phyloP scores from a whole-genome alignment of 2,329 filamentous ascomycete species.

The Lachnellula cervina region DNA sequence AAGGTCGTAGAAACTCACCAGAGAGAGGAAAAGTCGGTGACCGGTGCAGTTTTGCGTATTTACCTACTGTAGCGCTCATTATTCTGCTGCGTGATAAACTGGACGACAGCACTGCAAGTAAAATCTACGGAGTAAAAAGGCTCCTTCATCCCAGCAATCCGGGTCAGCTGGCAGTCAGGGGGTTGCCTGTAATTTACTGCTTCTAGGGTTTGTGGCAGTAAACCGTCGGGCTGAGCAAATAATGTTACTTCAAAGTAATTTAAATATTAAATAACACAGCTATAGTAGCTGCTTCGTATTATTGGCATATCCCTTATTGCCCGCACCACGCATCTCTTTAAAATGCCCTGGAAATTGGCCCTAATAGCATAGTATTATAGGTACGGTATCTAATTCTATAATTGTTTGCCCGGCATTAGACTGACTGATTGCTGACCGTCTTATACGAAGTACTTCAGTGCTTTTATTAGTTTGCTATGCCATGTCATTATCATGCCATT shows the following conservation, averaged over 20 bases:
- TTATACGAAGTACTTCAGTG: too few species aligned
- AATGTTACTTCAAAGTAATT: not conserved
- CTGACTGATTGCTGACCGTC: not conserved
- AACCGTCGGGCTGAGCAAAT: not conserved
- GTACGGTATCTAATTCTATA: not conserved
- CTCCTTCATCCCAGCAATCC: constrained; percentile 4
- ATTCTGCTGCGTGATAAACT: not conserved
- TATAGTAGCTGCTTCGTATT: not conserved
- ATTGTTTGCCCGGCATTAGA: not conserved
- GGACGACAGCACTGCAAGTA: not conserved
- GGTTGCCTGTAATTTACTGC: not conserved
- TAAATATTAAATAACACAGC: not conserved
- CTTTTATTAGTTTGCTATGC: not conserved
- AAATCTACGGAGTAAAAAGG: not conserved
- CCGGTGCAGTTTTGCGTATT: not conserved
- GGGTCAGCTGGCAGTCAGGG: not conserved
- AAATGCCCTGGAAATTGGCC: constrained; percentile 3
- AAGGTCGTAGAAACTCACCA: not conserved
- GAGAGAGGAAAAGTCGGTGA: not conserved
- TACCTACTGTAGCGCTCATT: not conserved
- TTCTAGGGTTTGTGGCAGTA: constrained; percentile 1
- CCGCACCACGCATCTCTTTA: not conserved
- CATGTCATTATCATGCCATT: too few species aligned
- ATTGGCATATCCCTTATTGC: not conserved
- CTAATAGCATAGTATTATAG: not conserved